Evolutionary conservation across 768 basidiomycete species (phyloP).

Genomic region (Lactarius sanguifluus): DNA sequence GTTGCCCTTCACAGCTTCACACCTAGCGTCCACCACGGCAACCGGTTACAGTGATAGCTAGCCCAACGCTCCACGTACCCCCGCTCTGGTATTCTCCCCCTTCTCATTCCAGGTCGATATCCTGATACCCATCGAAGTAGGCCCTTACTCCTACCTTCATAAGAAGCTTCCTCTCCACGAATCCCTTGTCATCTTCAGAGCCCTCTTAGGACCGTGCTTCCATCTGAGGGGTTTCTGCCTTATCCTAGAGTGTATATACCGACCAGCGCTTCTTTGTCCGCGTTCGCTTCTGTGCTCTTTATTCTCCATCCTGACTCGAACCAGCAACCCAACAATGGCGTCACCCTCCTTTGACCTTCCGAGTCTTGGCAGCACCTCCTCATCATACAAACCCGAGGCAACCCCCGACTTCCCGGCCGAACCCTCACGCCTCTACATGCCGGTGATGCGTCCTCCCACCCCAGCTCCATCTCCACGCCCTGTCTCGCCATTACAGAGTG

Average conservation of each 20-base stretch:
- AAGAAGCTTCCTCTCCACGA: neutral
- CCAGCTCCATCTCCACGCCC: conserved; percentile 30
- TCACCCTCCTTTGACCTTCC: conserved; percentile 12
- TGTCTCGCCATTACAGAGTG: conserved; percentile 6
- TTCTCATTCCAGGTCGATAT: neutral
- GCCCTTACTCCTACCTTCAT: neutral
- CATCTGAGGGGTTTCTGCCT: neutral
- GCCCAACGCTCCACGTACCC: neutral
- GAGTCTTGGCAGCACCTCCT: neutral
- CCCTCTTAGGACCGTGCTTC: neutral
- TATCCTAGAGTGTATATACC: neutral
- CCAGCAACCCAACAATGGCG: neutral
- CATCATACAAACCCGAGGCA: conserved; percentile 13
- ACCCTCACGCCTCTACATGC: conserved; percentile 19
- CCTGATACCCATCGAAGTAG: neutral
- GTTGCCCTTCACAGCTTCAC: neutral
- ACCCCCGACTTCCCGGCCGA: conserved; percentile 14
- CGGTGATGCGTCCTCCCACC: conserved; percentile 27
- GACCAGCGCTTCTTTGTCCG: neutral
- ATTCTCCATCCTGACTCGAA: neutral
- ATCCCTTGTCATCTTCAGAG: neutral
- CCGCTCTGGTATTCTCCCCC: neutral
- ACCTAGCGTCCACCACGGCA: neutral
- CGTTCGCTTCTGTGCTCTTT: neutral
- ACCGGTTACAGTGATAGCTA: neutral